Evolutionary conservation across 805 yeast genomes (phyloP).

Genomic region (Barnettozyma wickerhamii): DNA sequence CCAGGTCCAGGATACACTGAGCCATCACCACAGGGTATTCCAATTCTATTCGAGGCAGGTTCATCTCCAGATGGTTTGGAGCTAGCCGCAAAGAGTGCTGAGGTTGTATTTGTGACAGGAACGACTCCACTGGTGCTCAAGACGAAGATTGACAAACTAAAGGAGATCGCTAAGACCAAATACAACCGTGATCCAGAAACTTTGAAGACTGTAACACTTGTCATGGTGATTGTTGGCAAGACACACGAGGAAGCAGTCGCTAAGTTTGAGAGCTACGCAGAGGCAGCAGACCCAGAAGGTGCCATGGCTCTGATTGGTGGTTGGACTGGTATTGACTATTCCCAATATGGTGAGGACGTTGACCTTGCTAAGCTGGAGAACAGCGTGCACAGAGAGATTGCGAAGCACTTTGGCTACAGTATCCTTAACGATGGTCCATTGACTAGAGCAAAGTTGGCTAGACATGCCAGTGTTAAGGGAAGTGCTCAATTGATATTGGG

Average conservation of each 20-base stretch:
- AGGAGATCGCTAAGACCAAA: slow-evolving; percentile 28
- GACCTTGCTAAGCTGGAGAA: slow-evolving; percentile 31
- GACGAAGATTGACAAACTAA: slow-evolving; percentile 29
- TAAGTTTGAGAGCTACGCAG: slow-evolving; percentile 30
- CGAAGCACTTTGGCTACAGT: slow-evolving; percentile 16
- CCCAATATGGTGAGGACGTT: slow-evolving; percentile 33
- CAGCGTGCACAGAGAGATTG: slow-evolving; percentile 28
- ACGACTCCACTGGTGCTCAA: slow-evolving; percentile 29
- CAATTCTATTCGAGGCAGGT: slow-evolving; percentile 43
- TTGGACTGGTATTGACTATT: slow-evolving; percentile 40
- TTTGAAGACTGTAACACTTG: slow-evolving; percentile 35
- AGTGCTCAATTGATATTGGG: slow-evolving; percentile 30
- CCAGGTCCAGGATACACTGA: slow-evolving; percentile 38
- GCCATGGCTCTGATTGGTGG: slow-evolving; percentile 43
- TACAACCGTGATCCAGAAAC: slow-evolving; percentile 33
- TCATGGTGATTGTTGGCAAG: slow-evolving; percentile 34
- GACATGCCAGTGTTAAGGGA: slow-evolving; percentile 23
- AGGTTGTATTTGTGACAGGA: slow-evolving; percentile 37
- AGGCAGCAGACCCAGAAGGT: slow-evolving; percentile 37
- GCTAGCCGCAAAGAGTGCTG: slow-evolving; percentile 41
- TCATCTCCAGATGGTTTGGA: slow-evolving; percentile 37
- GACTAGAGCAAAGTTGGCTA: slow-evolving; percentile 24
- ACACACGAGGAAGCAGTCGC: slow-evolving; percentile 39
- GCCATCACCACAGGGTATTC: slow-evolving; percentile 41
- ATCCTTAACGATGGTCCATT: slow-evolving; percentile 25